These are phyloP conservation scores for Vitis hybrid DNA, from an alignment of 177 flowering plant genomes.

Conservation along the genomic window DNA sequence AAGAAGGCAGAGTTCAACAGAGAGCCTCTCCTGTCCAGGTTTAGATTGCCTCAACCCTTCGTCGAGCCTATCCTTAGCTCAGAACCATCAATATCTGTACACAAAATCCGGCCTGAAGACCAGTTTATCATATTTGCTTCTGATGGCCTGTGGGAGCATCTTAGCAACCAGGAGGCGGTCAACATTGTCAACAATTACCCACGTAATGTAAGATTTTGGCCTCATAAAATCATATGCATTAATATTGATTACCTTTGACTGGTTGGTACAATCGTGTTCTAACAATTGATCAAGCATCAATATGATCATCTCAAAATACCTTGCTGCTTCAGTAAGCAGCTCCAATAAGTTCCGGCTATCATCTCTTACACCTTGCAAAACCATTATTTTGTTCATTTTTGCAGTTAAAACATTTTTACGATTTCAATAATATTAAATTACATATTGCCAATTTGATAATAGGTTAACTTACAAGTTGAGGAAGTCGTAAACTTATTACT, in stretches of 20 bases:
- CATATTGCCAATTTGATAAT: no score
- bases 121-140: constrained; percentile 68
- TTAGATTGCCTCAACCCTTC: constrained; percentile 46
- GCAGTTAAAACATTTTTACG: no score
- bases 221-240: no score
- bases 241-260: no score
- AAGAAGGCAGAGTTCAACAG: constrained; percentile 58
- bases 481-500: no score
- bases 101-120: constrained; percentile 43
- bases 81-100: constrained; percentile 48
- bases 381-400: no score
- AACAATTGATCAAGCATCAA: no score
- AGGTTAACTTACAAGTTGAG: no score
- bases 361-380: no score
- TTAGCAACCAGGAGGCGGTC: constrained; percentile 60
- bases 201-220: constrained; percentile 35
- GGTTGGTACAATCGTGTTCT: no score
- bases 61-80: constrained; percentile 47
- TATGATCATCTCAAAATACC: not conserved
- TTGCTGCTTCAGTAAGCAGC: not conserved
- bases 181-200: constrained; percentile 50
- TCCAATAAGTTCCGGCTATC: no score
- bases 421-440: no score
- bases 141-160: constrained; percentile 77
- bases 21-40: constrained; percentile 44